Base-by-base conservation (phyloP, 2,329 filamentous ascomycete genomes). In the Rhynchosporium agropyri region DNA sequence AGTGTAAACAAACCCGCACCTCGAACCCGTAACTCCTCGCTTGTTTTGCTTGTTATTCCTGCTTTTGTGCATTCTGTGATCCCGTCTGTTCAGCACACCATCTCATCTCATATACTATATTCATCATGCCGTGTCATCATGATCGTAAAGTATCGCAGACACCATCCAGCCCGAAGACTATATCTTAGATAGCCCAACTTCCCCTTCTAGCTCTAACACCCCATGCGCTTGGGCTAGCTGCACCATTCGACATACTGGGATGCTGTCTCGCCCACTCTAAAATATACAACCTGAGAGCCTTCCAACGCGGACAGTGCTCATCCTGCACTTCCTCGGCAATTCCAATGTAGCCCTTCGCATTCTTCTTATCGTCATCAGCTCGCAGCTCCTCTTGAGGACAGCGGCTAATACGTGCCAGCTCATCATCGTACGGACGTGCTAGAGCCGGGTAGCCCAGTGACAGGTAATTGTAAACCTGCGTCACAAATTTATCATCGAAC, bases 381-480 rank as follows among this genome's bases (percentile, higher is more conserved):
- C 88, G 80, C 51, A 98, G 81, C 60, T 93, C 89, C 2, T 82
- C 79, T 7, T 94, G 73, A 0, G 84, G 74, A 6, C 96, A 86
- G 9, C 83, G 81, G 38, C 88, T 90, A 62, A 97, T 96, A 74
- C 90, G 91, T 69, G 88, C 86, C 26, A 98, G 81, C 78, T 98
- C 94, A 10, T 88, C 84, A 73, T 98, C 94, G 72, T 91, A 98
- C 43, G 85, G 83, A 28, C 89, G 86, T 10, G 93, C 94, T 71
- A 92, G 86, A 40, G 91, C 88, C 3, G 94, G 93, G 75, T 97
- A 97, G 4, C 94, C 94, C 4, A 98, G 83, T 0, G 92, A 96
- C 15, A 98, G 82, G 76, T 98, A 98, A 76, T 98, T 97, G 82
- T 96, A 98, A 7, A 98, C 93, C 76, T 98, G 94, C 0, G 93